phyloP scores from a whole-genome alignment of 768 basidiomycete genomes.

The Royoungia palumana region DNA sequence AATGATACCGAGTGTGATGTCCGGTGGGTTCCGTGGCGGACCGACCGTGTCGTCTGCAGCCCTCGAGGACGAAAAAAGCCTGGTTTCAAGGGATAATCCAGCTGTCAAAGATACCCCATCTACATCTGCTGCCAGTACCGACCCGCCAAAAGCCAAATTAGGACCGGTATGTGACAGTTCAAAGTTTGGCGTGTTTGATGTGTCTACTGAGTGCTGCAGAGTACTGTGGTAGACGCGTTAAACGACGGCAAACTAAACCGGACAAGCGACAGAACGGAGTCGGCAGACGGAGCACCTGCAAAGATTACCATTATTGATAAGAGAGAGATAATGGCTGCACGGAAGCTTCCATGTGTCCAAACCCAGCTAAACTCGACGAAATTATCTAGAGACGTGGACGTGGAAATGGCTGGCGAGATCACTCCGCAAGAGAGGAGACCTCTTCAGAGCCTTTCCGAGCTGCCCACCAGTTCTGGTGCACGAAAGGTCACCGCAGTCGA shows the following conservation, averaged over 20 bases:
- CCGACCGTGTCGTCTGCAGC: constrained; percentile 7
- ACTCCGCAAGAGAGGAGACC: background rate
- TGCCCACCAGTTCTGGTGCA: background rate
- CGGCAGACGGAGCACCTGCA: background rate
- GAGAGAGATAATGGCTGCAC: background rate
- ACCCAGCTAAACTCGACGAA: background rate
- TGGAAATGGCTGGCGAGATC: constrained; percentile 1
- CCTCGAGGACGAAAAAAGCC: background rate
- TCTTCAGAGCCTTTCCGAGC: no score
- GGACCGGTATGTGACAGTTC: constrained; percentile 9
- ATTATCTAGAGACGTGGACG: constrained; percentile 2
- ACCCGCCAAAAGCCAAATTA: background rate
- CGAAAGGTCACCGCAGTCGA: background rate
- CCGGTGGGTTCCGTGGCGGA: constrained; percentile 2
- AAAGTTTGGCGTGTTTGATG: background rate
- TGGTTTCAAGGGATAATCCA: background rate
- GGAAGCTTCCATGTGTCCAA: background rate
- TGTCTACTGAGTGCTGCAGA: constrained; percentile 8
- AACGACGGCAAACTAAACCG: background rate
- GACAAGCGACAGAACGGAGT: background rate
- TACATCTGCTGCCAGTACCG: background rate
- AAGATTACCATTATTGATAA: background rate
- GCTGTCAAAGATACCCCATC: background rate
- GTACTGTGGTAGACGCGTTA: background rate
- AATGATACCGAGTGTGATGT: background rate